Base-by-base conservation (phyloP, 2,329 filamentous ascomycete species). In the Epichloe amarillans region DNA sequence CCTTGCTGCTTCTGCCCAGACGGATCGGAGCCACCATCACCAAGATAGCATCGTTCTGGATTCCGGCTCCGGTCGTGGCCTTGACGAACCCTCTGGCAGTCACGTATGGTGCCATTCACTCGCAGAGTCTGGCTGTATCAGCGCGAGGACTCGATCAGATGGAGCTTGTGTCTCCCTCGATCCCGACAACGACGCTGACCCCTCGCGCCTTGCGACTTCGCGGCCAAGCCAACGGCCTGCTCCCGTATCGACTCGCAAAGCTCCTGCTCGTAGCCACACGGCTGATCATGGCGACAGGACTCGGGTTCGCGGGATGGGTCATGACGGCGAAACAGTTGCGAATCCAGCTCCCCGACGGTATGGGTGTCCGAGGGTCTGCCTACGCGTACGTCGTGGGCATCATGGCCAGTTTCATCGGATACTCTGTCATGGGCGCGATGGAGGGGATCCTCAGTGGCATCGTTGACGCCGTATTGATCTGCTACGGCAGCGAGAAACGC, bases 241-340 rank as follows among this genome's bases (percentile, higher is more conserved):
- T 93, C 23, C 86, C 93, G 0, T 98, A 97, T 65, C 82, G 88
- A 4, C 80, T 97, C 8, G 86, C 93, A 1, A 97, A 96, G 66
- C 76, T 97, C 30, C 77, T 98, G 7, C 79, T 98, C 3, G 88
- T 96, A 58, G 88, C 91, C 3, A 93, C 89, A 1, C 82, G 91
- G 17, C 86, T 91, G 63, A 86, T 96, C 61, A 95, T 96, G 80
- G 88, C 88, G 0, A 81, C 90, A 45, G 86, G 83, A 0, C 78
- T 98, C 33, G 91, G 91, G 1, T 95, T 97, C 61, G 90, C 87
- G 4, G 91, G 88, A n/a, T 98, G 93, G 93, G 88, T 97, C 8
- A 86, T 88, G 45, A 95, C 90, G 37, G 90, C 93, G 11, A 83
- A 88, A 55, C 83, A 86, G 66, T 72, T 96, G 4, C 73, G 77